phyloP scores from a whole-genome alignment of 129 eudicot genomes.

The Helichrysum umbraculigerum region DNA sequence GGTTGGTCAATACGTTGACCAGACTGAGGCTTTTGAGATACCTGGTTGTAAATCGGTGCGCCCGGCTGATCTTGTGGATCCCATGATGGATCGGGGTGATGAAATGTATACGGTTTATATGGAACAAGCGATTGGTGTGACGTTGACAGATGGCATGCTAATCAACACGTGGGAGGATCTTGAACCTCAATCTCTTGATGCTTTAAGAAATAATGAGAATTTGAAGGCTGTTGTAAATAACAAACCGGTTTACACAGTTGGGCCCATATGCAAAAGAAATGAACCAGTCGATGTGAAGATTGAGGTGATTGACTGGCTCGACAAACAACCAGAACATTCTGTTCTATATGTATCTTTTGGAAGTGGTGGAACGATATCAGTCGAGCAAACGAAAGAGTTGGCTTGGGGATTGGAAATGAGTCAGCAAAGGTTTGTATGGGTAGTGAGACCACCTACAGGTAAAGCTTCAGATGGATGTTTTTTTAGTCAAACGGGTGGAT shows the following conservation, averaged over 20 bases:
- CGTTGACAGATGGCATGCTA: slow-evolving; percentile 53
- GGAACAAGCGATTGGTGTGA: slow-evolving; percentile 22
- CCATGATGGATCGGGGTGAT: slow-evolving; percentile 54
- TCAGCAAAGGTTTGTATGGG: slow-evolving; percentile 54
- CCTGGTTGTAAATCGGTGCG: slow-evolving; percentile 68
- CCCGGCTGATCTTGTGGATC: slow-evolving; percentile 54
- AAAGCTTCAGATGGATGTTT: slow-evolving; percentile 2
- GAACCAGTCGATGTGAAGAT: slow-evolving; percentile 30
- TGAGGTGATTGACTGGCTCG: slow-evolving; percentile 53
- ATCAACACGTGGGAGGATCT: slow-evolving; percentile 70
- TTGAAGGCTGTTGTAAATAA: slow-evolving; percentile 30
- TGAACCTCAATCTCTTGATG: slow-evolving; percentile 43
- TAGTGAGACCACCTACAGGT: slow-evolving; percentile 34
- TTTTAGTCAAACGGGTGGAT: not conserved
- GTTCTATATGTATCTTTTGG: slow-evolving; percentile 56
- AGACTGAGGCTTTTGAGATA: slow-evolving; percentile 38
- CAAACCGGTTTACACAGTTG: slow-evolving; percentile 62
- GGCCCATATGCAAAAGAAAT: slow-evolving; percentile 44
- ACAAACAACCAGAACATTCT: slow-evolving; percentile 54
- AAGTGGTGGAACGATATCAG: slow-evolving; percentile 49
- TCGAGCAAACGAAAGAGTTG: slow-evolving; percentile 40
- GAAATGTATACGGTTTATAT: slow-evolving; percentile 43
- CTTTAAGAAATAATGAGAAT: slow-evolving; percentile 35
- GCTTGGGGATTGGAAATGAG: slow-evolving; percentile 54
- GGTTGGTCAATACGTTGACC: slow-evolving; percentile 53